Evolutionary conservation across 768 basidiomycete genomes (phyloP).

Genomic region (Rhizopogon salebrosus): DNA sequence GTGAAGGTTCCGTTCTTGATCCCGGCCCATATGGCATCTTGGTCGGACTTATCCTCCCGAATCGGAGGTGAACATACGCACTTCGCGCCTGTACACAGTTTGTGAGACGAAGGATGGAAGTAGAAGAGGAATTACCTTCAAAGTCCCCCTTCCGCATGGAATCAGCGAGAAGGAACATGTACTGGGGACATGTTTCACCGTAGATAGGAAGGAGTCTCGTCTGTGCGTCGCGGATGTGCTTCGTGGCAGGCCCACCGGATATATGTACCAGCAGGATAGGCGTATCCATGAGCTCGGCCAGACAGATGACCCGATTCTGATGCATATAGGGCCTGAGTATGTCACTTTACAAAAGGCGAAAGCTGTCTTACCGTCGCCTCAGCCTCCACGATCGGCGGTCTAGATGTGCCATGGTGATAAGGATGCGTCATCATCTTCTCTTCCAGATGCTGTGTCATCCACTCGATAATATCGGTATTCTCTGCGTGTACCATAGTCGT

Average conservation of each 20-base stretch:
- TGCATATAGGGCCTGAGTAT: neutral
- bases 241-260: slow-evolving; percentile 9
- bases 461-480: slow-evolving; percentile 13
- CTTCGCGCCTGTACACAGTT: slow-evolving; percentile 7
- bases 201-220: slow-evolving; percentile 15
- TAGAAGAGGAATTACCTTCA: slow-evolving; percentile 4
- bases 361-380: slow-evolving; percentile 8
- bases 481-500: slow-evolving; percentile 16
- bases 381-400: slow-evolving; percentile 14
- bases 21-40: slow-evolving; percentile 14
- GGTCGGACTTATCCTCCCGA: slow-evolving; percentile 9
- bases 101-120: neutral
- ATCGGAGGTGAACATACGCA: slow-evolving; percentile 14
- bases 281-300: slow-evolving; percentile 16
- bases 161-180: slow-evolving; percentile 11
- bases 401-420: slow-evolving; percentile 12
- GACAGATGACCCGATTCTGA: slow-evolving; percentile 8
- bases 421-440: slow-evolving; percentile 14
- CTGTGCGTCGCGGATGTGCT: slow-evolving; percentile 12
- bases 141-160: slow-evolving; percentile 12
- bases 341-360: neutral
- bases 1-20: slow-evolving; percentile 21
- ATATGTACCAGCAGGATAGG: slow-evolving; percentile 15
- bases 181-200: slow-evolving; percentile 16
- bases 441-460: slow-evolving; percentile 13